phyloP scores from a whole-genome alignment of 805 yeast genomes.

The Saturnispora halmiae region DNA sequence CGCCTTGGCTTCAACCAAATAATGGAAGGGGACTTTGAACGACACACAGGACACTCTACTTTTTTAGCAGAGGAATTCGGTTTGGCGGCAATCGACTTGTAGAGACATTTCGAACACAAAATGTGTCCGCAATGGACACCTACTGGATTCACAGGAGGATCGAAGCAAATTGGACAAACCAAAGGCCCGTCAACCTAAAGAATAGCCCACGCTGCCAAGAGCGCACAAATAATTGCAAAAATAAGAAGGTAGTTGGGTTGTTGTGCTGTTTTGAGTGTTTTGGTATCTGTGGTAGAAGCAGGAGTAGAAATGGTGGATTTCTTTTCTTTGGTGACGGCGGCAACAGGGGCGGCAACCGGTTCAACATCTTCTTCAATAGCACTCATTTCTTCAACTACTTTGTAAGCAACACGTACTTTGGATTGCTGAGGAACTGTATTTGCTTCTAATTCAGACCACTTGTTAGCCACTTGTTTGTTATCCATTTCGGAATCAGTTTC shows the following conservation, averaged over 20 bases:
- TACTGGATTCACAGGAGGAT: conserved; percentile 38
- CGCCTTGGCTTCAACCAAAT: conserved; percentile 6
- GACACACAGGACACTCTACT: conserved; percentile 6
- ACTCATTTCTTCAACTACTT: conserved; percentile 23
- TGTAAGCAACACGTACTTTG: conserved; percentile 28
- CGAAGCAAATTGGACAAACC: conserved; percentile 49
- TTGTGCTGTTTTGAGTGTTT: not conserved
- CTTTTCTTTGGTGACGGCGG: conserved; percentile 1
- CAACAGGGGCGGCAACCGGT: conserved; percentile 11
- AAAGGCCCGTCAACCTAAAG: conserved; percentile 23
- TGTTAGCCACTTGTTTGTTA: conserved; percentile 49
- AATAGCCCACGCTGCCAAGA: conserved; percentile 9
- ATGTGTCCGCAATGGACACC: conserved; percentile 52
- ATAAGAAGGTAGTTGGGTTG: not conserved
- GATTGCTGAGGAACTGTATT: conserved; percentile 29
- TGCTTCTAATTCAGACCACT: conserved; percentile 70
- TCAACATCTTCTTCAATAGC: conserved; percentile 27
- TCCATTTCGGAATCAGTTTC: conserved; percentile 58
- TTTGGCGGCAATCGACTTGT: conserved; percentile 34
- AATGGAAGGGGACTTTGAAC: not conserved
- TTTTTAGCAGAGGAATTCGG: not conserved
- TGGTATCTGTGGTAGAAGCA: conserved; percentile 3
- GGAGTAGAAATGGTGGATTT: conserved; percentile 10
- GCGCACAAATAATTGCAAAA: conserved; percentile 7
- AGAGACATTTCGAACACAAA: conserved; percentile 46